Evolutionary conservation across 1,284 basidiomycete species (phyloP).

Genomic region (Ceratobasidium sp.): DNA sequence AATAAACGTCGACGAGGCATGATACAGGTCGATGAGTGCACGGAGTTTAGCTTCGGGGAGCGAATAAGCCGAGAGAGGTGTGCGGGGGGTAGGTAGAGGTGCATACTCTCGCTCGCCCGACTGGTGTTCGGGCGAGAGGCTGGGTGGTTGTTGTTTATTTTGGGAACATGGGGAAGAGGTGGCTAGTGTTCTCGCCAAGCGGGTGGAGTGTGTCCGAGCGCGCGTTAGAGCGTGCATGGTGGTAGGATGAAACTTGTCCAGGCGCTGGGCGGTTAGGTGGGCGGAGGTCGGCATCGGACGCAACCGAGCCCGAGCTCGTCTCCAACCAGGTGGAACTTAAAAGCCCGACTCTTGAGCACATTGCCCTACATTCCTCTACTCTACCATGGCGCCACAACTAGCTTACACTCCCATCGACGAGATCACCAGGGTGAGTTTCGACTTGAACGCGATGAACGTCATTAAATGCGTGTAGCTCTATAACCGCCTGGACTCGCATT

Average conservation of each 20-base stretch:
- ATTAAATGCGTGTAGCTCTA: slow-evolving; percentile 41
- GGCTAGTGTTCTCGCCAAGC: too few relatives aligned
- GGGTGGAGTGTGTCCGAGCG: neutral
- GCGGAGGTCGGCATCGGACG: neutral
- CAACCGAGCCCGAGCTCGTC: neutral
- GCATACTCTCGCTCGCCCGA: slow-evolving; percentile 3
- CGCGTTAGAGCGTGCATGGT: neutral
- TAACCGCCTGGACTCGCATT: slow-evolving; percentile 49
- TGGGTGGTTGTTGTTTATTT: neutral
- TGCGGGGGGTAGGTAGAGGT: neutral
- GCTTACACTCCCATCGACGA: slow-evolving; percentile 39
- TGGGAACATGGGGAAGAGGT: neutral
- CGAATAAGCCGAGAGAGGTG: neutral
- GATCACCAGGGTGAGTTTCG: slow-evolving; percentile 34
- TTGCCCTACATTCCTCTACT: too few relatives aligned
- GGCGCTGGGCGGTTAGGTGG: neutral
- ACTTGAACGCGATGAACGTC: neutral
- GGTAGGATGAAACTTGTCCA: neutral
- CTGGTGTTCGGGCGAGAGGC: neutral
- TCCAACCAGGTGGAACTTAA: too few relatives aligned
- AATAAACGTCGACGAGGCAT: slow-evolving; percentile 5
- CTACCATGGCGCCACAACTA: slow-evolving; percentile 27
- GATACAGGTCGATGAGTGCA: slow-evolving; percentile 17
- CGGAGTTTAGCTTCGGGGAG: slow-evolving; percentile 11
- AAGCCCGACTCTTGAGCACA: too few relatives aligned